Base-by-base conservation (phyloP, 129 eudicot species). In the Pittosporum tobira region DNA sequence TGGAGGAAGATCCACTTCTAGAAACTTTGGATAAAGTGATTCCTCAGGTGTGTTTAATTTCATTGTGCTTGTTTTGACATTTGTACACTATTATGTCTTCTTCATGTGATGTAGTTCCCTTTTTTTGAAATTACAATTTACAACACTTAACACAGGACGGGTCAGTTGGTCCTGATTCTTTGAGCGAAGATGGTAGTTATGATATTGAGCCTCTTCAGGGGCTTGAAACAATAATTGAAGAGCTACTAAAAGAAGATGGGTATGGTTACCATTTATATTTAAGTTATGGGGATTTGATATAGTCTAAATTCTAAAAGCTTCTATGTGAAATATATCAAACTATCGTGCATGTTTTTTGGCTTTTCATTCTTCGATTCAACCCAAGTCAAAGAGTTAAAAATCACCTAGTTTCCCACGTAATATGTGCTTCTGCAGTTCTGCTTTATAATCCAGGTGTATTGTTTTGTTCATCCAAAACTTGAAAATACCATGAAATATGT, bases 11-110 rank as follows among this genome's bases (percentile, higher is more conserved):
- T 71, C 99, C 99, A 5, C 73, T 93, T 6, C 46, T 87, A 16
- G 99, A 93, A 72, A 93, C 96, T 28, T 71, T 87, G 72, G 99
- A 93, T 59, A 81, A 87, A 76, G 99, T 93, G 19, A 87, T 93
- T 48, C 94, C 85, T 67, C 87, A 81, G 94, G 99, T 91, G 61
- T 34, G 61, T 54, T 34, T 18, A n/a, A 36, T 38, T 37, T 44
- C 4, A 18, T 12, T 48, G 20, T 63, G 22, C 8, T 7, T 21
- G 23, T 57, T 4, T 20, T 43, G 31, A 24, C 62, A 36, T 31
- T 54, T 24, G 13, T 42, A 31, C 46, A 44, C 3, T 14, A 2
- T 6, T 31, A n/a, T 20, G 10, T n/a, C 8, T 57, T 51, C 27
- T 46, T 28, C 12, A 19, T 46, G 21, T 27, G 19, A 28, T 21